phyloP scores from a whole-genome alignment of 2,329 filamentous ascomycete genomes.

The Diplodia sapinea region DNA sequence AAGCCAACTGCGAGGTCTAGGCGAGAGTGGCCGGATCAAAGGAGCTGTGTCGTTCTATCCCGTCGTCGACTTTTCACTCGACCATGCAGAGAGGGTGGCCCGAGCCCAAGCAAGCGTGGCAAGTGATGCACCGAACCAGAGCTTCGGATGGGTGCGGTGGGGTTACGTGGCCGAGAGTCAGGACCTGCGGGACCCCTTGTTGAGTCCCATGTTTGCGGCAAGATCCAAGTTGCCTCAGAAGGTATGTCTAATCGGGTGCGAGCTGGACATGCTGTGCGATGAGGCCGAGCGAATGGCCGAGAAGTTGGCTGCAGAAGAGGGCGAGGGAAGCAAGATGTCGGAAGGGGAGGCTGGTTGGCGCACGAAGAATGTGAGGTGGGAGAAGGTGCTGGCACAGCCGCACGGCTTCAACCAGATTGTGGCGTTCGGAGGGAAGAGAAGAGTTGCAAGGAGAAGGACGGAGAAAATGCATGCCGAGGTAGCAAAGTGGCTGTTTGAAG shows the following conservation, averaged over 20 bases:
- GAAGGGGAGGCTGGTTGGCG: slow-evolving; percentile 34
- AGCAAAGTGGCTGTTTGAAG: slow-evolving; percentile 15
- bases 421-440: not conserved
- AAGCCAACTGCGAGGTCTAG: slow-evolving; percentile 49
- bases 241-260: slow-evolving; percentile 53
- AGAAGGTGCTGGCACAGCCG: slow-evolving; percentile 31
- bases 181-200: slow-evolving; percentile 52
- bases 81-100: slow-evolving; percentile 31
- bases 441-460: slow-evolving; percentile 9
- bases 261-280: slow-evolving; percentile 55
- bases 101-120: slow-evolving; percentile 19
- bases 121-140: slow-evolving; percentile 28
- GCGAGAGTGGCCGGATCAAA: slow-evolving; percentile 37
- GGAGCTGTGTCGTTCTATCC: slow-evolving; percentile 56
- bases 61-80: slow-evolving; percentile 34
- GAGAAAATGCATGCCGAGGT: slow-evolving; percentile 27
- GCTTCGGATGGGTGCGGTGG: slow-evolving; percentile 24
- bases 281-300: slow-evolving; percentile 48
- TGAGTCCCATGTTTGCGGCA: slow-evolving; percentile 50
- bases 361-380: slow-evolving; percentile 33
- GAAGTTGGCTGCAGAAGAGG: slow-evolving; percentile 37
- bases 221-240: slow-evolving; percentile 48
- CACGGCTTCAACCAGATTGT: slow-evolving; percentile 34
- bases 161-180: slow-evolving; percentile 34
- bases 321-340: slow-evolving; percentile 27